Base-by-base conservation (phyloP, 208 protist species). In the Crithidia thermophila region DNA sequence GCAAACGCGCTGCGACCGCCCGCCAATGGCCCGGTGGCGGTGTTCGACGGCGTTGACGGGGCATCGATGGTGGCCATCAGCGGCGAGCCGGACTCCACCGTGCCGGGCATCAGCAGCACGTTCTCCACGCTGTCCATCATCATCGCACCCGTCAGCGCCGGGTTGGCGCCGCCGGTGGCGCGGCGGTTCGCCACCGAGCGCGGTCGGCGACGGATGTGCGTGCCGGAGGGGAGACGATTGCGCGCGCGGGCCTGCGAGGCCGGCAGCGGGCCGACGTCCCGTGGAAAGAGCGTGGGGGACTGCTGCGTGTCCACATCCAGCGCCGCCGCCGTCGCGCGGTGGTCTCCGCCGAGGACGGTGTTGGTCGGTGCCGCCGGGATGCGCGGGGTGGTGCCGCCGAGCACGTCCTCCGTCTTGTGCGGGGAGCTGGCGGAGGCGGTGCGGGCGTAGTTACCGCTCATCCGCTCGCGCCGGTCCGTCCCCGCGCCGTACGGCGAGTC, bases 141-240 rank as follows among this genome's bases (percentile, higher is more conserved):
- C 23, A 7, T 16, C 40, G 9, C 30, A 36, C 11, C 8, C 31
- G n/a, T n/a, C 1, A 27, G 20, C 16, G 36, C 3, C 42, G n/a
- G n/a, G n/a, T n/a, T n/a, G n/a, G n/a, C n/a, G 55, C 21, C 53
- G 21, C 21, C 30, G 16, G 61, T 30, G n/a, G n/a, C n/a, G 27
- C 28, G 39, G 16, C 61, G 59, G 23, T 69, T 75, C 11, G 70
- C 73, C 21, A 84, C 76, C 6, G 86, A 91, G 40, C 75, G 87
- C 11, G 84, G 87, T 0, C 85, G 81, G 21, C 91, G 81, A 21
- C 80, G 72, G 43, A 93, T 93, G 63, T 91, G 85, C n/a, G 84
- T 82, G 39, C 86, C 88, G 21, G 88, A 94, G 18, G 85, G 70
- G 36, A 90, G 64, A 4, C 72, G 65, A 34, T 82, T 47, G 49